A percentile compares a stretch with the other conserved stretches of the same genome.
Conservation (phyloP, 1,284 basidiomycete genomes). For the Phellinidium pouzarii region DNA sequence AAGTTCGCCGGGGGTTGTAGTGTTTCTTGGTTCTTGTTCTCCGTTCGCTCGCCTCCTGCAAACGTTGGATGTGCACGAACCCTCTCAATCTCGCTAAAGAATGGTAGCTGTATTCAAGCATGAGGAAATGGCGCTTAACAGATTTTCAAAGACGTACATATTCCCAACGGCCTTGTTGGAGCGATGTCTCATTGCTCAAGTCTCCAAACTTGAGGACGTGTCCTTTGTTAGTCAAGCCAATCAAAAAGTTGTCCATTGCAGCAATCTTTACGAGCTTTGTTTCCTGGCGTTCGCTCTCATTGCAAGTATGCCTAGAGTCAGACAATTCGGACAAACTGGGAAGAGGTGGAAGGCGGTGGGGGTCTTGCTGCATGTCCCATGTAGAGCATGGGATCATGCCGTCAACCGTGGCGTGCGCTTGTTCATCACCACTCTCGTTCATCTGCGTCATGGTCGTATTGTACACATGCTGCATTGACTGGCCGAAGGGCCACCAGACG, state of each 20-base stretch:
- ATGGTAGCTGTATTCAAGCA: constrained; percentile 42
- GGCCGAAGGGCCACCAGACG: constrained; percentile 68
- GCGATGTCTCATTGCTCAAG: constrained; percentile 35
- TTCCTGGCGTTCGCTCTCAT: constrained; percentile 28
- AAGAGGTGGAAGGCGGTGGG: constrained; percentile 38
- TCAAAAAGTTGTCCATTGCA: constrained; percentile 54
- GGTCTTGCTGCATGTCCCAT: constrained; percentile 51
- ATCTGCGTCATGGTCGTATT: constrained; percentile 38
- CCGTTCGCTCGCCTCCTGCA: constrained; percentile 24
- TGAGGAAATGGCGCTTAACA: constrained; percentile 10
- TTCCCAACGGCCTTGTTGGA: constrained; percentile 51
- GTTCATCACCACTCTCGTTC: constrained; percentile 35
- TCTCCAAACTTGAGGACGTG: constrained; percentile 60
- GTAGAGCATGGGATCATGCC: constrained; percentile 50
- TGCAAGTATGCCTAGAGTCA: constrained; percentile 23
- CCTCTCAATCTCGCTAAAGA: constrained; percentile 56
- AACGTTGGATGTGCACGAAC: constrained; percentile 42
- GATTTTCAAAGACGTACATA: constrained; percentile 45
- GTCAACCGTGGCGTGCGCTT: constrained; percentile 30
- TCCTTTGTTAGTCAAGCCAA: constrained; percentile 73
- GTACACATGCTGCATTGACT: constrained; percentile 34
- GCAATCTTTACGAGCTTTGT: constrained; percentile 72
- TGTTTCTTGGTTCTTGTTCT: constrained; percentile 19
- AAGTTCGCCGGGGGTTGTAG: constrained; percentile 39
- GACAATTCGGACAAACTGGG: constrained; percentile 42